Evolutionary conservation across 257 asterid species (phyloP).

Genomic region (Mentha longifolia): DNA sequence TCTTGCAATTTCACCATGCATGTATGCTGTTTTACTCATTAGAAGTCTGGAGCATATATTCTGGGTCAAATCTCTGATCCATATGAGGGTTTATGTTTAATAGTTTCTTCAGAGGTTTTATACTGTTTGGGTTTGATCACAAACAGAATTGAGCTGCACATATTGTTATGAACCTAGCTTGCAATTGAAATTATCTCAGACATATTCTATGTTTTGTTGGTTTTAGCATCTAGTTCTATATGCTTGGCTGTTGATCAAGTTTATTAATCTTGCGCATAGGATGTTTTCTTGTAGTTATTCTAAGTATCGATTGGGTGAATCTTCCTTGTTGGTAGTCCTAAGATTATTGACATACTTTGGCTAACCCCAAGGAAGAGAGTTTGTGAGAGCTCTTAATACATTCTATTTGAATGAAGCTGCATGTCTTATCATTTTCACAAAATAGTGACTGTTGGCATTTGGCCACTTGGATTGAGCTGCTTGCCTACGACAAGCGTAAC

Average conservation of each 20-base stretch:
- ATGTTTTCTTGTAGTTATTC: neutral
- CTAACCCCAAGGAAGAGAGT: slow-evolving; percentile 6
- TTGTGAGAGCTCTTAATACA: neutral
- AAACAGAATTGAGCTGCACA: neutral
- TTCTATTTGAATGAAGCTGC: neutral
- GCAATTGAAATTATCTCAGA: slow-evolving; percentile 2
- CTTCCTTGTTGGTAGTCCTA: neutral
- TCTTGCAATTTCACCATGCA: neutral
- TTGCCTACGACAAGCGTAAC: neutral
- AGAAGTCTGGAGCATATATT: slow-evolving; percentile 3
- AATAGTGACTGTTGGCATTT: neutral
- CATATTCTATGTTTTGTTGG: neutral
- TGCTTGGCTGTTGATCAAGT: slow-evolving; percentile 14
- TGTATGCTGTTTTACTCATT: neutral
- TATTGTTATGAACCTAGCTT: slow-evolving; percentile 1
- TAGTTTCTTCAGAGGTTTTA: neutral
- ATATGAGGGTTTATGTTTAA: slow-evolving; percentile 15
- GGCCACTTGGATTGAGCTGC: slow-evolving; percentile 13
- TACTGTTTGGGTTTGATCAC: slow-evolving; percentile 6
- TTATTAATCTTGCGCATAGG: slow-evolving; percentile 23
- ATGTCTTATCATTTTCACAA: neutral
- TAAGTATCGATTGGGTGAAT: neutral
- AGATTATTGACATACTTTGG: slow-evolving; percentile 20
- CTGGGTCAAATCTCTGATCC: slow-evolving; percentile 14
- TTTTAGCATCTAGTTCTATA: neutral